Percentiles rank a stretch among this genome's conserved stretches.
These are phyloP conservation scores for Aspergillus glaucus DNA, from an alignment of 2,329 filamentous ascomycete genomes.

Conservation along the genomic window DNA sequence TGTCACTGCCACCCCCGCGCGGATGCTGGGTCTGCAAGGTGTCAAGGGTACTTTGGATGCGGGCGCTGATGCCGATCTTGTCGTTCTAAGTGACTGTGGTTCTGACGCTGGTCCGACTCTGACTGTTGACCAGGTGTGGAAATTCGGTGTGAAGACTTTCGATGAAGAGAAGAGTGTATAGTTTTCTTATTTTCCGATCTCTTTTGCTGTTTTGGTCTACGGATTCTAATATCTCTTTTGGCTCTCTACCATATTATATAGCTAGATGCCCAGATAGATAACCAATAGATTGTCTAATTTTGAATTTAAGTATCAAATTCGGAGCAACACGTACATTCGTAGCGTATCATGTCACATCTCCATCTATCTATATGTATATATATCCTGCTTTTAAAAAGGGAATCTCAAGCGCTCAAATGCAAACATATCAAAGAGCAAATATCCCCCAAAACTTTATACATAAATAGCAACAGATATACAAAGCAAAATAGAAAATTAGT, in stretches of 20 bases:
- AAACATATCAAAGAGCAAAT: not conserved
- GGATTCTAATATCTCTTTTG: conserved; percentile 2
- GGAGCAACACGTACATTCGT: not conserved
- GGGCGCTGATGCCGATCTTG: conserved; percentile 38
- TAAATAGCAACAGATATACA: not conserved
- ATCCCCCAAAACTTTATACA: not conserved
- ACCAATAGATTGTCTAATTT: not conserved
- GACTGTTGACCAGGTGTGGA: conserved; percentile 40
- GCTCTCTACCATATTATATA: not conserved
- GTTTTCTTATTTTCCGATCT: conserved; percentile 10
- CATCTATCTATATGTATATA: not conserved
- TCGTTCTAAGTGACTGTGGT: conserved; percentile 31
- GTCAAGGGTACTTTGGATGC: conserved; percentile 34
- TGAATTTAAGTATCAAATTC: not conserved
- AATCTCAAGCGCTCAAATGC: not conserved
- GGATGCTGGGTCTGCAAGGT: conserved; percentile 32
- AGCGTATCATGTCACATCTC: not conserved
- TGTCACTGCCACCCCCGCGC: conserved; percentile 34
- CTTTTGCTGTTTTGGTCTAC: conserved; percentile 9
- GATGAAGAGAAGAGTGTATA: conserved; percentile 26
- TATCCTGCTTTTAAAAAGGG: not conserved
- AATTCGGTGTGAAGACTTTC: conserved; percentile 35
- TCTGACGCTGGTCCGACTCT: conserved; percentile 27
- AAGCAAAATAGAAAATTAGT: not conserved
- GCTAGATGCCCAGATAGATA: not conserved